phyloP scores from a whole-genome alignment of 2,329 filamentous ascomycete species.

The Hirsutella rhossiliensis region DNA sequence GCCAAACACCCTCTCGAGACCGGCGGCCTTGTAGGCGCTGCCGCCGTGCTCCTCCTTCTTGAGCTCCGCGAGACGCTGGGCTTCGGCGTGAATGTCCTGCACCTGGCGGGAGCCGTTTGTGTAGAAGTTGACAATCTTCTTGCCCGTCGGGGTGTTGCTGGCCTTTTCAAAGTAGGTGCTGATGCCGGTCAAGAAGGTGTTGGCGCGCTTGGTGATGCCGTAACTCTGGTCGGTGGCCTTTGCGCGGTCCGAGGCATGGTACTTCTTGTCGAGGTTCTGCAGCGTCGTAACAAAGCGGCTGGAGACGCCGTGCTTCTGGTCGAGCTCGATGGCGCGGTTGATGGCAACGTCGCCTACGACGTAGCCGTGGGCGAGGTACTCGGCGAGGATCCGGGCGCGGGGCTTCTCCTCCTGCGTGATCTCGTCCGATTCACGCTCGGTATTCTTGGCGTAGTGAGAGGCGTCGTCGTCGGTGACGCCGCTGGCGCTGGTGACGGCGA shows the following conservation, averaged over 20 bases:
- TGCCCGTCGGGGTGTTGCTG: slow-evolving; percentile 71
- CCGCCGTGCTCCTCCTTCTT: slow-evolving; percentile 58
- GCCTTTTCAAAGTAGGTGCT: slow-evolving; percentile 94
- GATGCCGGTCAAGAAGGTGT: slow-evolving; percentile 50
- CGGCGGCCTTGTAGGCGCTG: slow-evolving; percentile 46
- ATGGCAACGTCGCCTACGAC: slow-evolving; percentile 64
- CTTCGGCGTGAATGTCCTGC: slow-evolving; percentile 86
- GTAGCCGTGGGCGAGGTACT: slow-evolving; percentile 95
- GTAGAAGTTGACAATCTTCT: slow-evolving; percentile 84
- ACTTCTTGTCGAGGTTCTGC: slow-evolving; percentile 67
- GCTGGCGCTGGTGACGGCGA: slow-evolving; percentile 57
- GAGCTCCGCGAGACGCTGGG: slow-evolving; percentile 73
- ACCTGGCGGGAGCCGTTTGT: slow-evolving; percentile 76
- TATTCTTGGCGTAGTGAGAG: slow-evolving; percentile 39
- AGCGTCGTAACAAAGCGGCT: slow-evolving; percentile 68
- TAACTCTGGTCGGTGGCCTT: slow-evolving; percentile 76
- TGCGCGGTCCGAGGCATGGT: slow-evolving; percentile 78
- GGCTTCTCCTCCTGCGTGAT: slow-evolving; percentile 96
- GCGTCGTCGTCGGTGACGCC: slow-evolving; percentile 54
- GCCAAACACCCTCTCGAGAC: slow-evolving; percentile 45
- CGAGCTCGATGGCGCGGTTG: slow-evolving; percentile 73
- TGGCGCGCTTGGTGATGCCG: slow-evolving; percentile 64
- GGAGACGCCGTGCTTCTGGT: slow-evolving; percentile 80
- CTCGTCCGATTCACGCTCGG: slow-evolving; percentile 50
- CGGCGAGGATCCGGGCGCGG: slow-evolving; percentile 80